Evolutionary conservation across 371 early-diverging fungal species (phyloP).

Genomic region (Fennellomyces sp.): DNA sequence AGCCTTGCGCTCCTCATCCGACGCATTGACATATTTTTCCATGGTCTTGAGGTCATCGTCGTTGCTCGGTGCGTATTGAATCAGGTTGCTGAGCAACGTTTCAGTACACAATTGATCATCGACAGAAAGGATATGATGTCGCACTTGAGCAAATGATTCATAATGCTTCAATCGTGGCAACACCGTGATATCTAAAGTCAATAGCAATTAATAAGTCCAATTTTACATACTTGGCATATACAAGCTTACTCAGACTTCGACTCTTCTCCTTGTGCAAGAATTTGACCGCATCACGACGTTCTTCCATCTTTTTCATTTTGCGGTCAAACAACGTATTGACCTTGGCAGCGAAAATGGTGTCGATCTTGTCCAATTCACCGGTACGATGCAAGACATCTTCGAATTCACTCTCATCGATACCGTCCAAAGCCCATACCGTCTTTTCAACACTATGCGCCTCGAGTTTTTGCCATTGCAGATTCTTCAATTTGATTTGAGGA

Average conservation of each 20-base stretch:
- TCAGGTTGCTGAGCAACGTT: conserved; percentile 48
- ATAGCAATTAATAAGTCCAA: background rate
- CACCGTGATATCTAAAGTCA: conserved; percentile 39
- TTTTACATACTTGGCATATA: background rate
- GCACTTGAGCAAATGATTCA: conserved; percentile 34
- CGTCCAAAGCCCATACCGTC: conserved; percentile 29
- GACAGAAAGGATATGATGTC: conserved; percentile 32
- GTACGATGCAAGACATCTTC: conserved; percentile 23
- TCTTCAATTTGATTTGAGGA: conserved; percentile 33
- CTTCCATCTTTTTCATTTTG: conserved; percentile 13
- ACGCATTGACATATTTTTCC: conserved; percentile 44
- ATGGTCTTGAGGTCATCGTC: conserved; percentile 49
- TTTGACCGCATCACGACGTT: conserved; percentile 25
- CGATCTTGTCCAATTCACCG: conserved; percentile 29
- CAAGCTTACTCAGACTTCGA: conserved; percentile 38
- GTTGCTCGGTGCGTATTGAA: conserved; percentile 38
- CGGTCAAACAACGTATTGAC: conserved; percentile 29
- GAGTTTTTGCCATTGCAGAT: conserved; percentile 42
- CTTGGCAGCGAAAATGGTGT: conserved; percentile 31
- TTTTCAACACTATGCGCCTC: conserved; percentile 20
- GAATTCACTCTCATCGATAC: conserved; percentile 22
- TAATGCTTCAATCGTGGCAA: conserved; percentile 35
- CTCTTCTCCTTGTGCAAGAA: conserved; percentile 44
- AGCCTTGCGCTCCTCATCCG: conserved; percentile 38
- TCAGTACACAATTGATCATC: conserved; percentile 50